Conservation (phyloP, 2,329 filamentous ascomycete species). For the Talaromyces atroroseus region DNA sequence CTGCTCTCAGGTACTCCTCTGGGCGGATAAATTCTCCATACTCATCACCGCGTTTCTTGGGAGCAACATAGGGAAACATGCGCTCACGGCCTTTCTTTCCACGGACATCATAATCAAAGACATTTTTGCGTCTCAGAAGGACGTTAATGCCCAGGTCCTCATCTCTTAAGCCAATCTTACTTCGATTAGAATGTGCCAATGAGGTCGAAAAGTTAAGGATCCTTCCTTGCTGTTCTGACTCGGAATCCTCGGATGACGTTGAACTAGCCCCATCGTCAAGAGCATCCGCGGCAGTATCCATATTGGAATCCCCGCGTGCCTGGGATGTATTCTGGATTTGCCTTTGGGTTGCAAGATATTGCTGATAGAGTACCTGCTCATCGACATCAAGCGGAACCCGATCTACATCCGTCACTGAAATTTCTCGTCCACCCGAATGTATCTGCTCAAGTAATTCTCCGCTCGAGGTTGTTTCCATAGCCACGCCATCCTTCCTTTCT, state of each 20-base stretch:
- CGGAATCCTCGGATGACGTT: constrained; percentile 82
- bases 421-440: constrained; percentile 57
- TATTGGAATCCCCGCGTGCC: constrained; percentile 58
- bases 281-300: constrained; percentile 69
- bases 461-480: constrained; percentile 50
- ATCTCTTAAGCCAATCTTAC: constrained; percentile 79
- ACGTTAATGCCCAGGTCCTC: constrained; percentile 90
- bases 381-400: constrained; percentile 65
- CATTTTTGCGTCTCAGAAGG: constrained; percentile 76
- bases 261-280: constrained; percentile 76
- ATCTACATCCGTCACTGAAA: constrained; percentile 58
- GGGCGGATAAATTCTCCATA: constrained; percentile 91
- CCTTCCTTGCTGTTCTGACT: constrained; percentile 84
- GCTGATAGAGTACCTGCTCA: constrained; percentile 78
- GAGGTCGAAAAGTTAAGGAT: constrained; percentile 83
- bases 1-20: constrained; percentile 87
- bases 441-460: constrained; percentile 62
- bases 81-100: constrained; percentile 88
- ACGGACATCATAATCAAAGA: constrained; percentile 90
- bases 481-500: constrained; percentile 59
- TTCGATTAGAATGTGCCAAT: constrained; percentile 74
- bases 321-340: constrained; percentile 80
- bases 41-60: constrained; percentile 75
- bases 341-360: constrained; percentile 82
- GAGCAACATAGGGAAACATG: constrained; percentile 81